Evolutionary conservation across 2,329 filamentous ascomycete species (phyloP), one percentile per base, ranked within the genome.

Genomic region (Phyllosticta citrichinensis): DNA sequence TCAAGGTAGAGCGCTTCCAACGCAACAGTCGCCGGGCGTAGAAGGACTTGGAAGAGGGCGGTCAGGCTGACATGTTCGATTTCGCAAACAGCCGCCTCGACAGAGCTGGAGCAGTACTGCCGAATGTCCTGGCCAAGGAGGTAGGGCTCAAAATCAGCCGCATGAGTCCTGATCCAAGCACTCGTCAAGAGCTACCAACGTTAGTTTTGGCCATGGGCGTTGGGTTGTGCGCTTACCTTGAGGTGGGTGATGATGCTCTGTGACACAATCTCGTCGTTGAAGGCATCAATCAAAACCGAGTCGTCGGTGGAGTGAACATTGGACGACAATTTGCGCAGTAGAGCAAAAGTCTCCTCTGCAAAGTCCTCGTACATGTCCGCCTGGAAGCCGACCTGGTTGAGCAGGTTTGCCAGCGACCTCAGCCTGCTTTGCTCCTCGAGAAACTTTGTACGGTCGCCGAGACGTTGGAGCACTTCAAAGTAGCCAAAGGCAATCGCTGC

Each of bases 1-100:
- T 97, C 94, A 9, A 99, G 83, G 71, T 97, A 97, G 59, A 91
- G 85, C 64, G 97, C 89, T 70, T 97, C 91, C 20, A 97, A 83
- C 4, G 87, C 85, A 64, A 97, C 84, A 17, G 86, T 85, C 56
- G 87, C 86, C 8, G 88, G 89, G 69, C 89, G 87, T 64, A 97
- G 83, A 3, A 97, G 80, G 25, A 91, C 83, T 64, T 93, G 86
- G 64, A 87, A 83, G 56, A 97, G 79, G 2, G 90, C 84, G 63
- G 84, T 84, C 64, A 97, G 81, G 52, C 90, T 89, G n/a, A 96
- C 78, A 68, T 97, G 86, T 67, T 99, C 94, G 64, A 97, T 96
- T 76, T 97, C 93, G 57, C 86, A 84, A 66, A 87, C 83, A 17
- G 87, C 81, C 0, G 88, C 84, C 71, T 96, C 87, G 64, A 97